These are phyloP conservation scores for Leptomonas seymouri DNA, from an alignment of 208 protist species.

Conservation along the genomic window DNA sequence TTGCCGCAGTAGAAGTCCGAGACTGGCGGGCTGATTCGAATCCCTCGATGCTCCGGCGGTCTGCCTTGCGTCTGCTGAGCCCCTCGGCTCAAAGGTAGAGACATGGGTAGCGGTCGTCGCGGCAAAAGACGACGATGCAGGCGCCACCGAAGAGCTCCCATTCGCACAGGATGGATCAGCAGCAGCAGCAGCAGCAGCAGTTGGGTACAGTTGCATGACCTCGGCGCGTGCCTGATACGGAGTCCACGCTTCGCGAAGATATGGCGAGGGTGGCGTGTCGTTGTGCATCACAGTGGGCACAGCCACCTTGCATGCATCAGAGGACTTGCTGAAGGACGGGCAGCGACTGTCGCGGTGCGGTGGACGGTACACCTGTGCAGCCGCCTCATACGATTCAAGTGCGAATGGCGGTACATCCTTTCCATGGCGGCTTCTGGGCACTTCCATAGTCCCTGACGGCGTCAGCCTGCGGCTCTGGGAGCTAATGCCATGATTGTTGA, in stretches of 20 bases:
- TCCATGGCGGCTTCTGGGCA: background rate
- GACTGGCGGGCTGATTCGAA: no score
- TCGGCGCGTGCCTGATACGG: background rate
- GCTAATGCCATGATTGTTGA: no score
- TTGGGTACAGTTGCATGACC: background rate
- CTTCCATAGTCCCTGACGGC: background rate
- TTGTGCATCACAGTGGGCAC: no score
- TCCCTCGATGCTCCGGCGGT: no score
- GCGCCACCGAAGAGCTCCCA: no score
- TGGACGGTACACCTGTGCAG: slow-evolving; percentile 12
- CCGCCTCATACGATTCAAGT: slow-evolving; percentile 16
- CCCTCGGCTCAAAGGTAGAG: no score
- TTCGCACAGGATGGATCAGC: background rate
- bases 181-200: background rate
- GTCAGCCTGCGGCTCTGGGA: background rate
- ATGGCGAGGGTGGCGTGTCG: background rate
- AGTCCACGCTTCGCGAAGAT: background rate
- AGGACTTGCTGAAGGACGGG: no score
- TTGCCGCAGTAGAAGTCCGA: no score
- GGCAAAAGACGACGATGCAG: no score
- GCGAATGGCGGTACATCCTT: background rate
- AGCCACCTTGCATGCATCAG: no score
- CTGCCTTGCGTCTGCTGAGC: no score
- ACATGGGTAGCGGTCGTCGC: no score
- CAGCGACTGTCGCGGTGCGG: background rate